Evolutionary conservation across 805 yeast genomes (phyloP), one percentile per base, ranked within the genome.

Genomic region (Suhomyces xylopsoci): DNA sequence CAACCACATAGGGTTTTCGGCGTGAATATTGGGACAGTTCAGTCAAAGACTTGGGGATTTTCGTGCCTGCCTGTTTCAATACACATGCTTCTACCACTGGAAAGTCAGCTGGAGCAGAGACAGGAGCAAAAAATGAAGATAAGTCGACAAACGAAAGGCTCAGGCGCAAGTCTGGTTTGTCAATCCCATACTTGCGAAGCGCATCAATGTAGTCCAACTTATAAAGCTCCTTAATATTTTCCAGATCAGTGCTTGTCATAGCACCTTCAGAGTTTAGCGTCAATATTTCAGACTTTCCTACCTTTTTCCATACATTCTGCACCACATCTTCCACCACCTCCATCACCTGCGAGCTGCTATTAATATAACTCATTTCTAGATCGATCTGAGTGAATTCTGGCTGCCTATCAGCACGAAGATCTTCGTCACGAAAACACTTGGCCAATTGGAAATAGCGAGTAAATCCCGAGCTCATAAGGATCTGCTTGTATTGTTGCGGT

Each of bases 331-430:
- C 88, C 2, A 93, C 83, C 0, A 83, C 84, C 0, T 64, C 52
- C 66, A 82, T 84, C 5, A 94, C 96, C 53, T 73, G 77, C 58
- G 88, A 89, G 14, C 76, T 71, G 30, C 82, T 82, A 56, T 77
- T 77, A 2, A 92, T 85, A 73, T 86, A 94, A 17, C 92, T 81
- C 93, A 94, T 87, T 68, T 94, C 99, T 70, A 94, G 61, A 76
- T 94, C 99, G n/a, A 94, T 73, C 70, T 94, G 99, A 0, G 99
- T 94, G 67, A 94, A 94, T 66, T 94, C 99, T 0, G 98, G 98
- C 69, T 94, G 99, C 68, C 99, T 81, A 67, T 94, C 99, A 1
- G 90, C 85, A 54, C 99, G 79, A 52, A 94, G 77, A 70, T 94
- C 98, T 67, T 94, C 99, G 67, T 94, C 99, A 58, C 99, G 79